Percentiles rank a stretch among this genome's conserved stretches.
These are phyloP conservation scores for Fusarium sp. DNA, from an alignment of 2,329 filamentous ascomycete genomes.

Conservation along the genomic window DNA sequence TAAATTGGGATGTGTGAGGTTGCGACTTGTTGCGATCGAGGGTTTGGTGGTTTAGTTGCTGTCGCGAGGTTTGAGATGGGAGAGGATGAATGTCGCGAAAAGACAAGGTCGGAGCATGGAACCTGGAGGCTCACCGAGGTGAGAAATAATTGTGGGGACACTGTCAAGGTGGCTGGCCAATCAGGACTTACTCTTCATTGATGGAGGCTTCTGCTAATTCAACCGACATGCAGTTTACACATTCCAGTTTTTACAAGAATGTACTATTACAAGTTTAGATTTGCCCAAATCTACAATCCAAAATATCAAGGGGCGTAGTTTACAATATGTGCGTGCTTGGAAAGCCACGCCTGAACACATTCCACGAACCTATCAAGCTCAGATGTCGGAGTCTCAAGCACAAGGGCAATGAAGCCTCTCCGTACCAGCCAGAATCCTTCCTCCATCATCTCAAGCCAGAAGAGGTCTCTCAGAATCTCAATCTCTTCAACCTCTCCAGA, in stretches of 20 bases:
- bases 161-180: slow-evolving; percentile 22
- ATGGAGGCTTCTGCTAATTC: not conserved
- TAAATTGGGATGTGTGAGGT: not conserved
- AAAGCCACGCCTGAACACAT: slow-evolving; percentile 49
- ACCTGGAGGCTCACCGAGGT: slow-evolving; percentile 15
- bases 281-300: not conserved
- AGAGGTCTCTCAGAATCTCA: slow-evolving; percentile 51
- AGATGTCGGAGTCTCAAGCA: slow-evolving; percentile 50
- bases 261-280: not conserved
- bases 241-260: not conserved
- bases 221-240: not conserved
- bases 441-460: slow-evolving; percentile 60
- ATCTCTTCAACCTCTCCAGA: slow-evolving; percentile 46
- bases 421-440: slow-evolving; percentile 55
- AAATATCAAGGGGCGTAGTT: slow-evolving; percentile 1
- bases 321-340: slow-evolving; percentile 38
- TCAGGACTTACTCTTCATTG: slow-evolving; percentile 4
- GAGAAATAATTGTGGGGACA: slow-evolving; percentile 15
- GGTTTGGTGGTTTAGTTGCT: not conserved
- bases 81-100: slow-evolving; percentile 25
- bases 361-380: slow-evolving; percentile 55
- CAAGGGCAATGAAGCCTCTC: slow-evolving; percentile 54
- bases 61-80: slow-evolving; percentile 22
- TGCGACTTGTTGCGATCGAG: not conserved
- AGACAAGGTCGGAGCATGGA: slow-evolving; percentile 21